A percentile compares a stretch with the other conserved stretches of the same genome.
phyloP scores from a whole-genome alignment of 176 grass and related monocot species.

The Oryza brachyantha region DNA sequence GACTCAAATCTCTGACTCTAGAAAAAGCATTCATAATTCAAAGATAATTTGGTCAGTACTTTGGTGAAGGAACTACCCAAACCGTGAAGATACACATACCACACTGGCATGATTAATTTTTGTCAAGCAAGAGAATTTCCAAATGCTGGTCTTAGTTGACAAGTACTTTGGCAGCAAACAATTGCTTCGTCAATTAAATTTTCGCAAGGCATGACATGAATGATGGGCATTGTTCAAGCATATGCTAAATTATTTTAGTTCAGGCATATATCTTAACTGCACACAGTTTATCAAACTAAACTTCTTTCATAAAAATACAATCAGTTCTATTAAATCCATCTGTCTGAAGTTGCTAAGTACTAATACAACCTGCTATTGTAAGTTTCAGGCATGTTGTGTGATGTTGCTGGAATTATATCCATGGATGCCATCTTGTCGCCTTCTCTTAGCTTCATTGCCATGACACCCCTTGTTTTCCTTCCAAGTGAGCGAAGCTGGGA shows the following conservation, averaged over 20 bases:
- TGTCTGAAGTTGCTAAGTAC: neutral
- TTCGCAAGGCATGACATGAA: neutral
- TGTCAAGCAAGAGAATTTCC: neutral
- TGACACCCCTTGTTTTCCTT: slow-evolving; percentile 78
- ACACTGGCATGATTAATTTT: neutral
- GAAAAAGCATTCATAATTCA: slow-evolving; percentile 22
- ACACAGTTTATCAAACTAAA: neutral
- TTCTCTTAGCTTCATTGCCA: slow-evolving; percentile 78
- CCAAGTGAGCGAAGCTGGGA: slow-evolving; percentile 70
- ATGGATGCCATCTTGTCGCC: slow-evolving; percentile 84
- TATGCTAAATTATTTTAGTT: neutral
- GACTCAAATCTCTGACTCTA: slow-evolving; percentile 51
- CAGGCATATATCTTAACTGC: neutral
- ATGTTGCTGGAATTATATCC: slow-evolving; percentile 76
- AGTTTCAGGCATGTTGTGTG: slow-evolving; percentile 60
- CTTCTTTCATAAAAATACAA: neutral
- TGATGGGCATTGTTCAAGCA: neutral
- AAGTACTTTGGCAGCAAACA: neutral
- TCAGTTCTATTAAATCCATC: neutral
- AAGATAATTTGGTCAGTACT: slow-evolving; percentile 28
- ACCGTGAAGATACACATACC: neutral
- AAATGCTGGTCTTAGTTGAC: neutral
- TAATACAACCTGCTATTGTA: slow-evolving; percentile 52
- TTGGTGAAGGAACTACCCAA: neutral
- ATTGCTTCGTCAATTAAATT: neutral